A percentile compares a stretch with the other conserved stretches of the same genome.
These are phyloP conservation scores for Ochromonas danica DNA, from an alignment of 108 stramenopile genomes.

Conservation along the genomic window DNA sequence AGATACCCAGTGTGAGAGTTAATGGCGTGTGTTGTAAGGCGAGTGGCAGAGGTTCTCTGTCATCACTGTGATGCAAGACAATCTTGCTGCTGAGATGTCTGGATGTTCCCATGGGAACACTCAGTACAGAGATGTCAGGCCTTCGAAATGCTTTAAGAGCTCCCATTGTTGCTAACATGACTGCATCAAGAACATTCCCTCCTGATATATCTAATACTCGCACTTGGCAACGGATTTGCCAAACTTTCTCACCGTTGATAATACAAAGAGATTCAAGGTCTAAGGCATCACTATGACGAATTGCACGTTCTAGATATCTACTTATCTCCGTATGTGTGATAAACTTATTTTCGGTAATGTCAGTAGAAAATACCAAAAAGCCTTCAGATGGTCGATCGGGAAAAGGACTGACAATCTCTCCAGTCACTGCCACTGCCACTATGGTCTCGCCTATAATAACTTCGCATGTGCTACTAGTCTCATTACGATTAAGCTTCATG, in stretches of 20 bases:
- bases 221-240: conserved; percentile 3
- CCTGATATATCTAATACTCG: conserved; percentile 1
- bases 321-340: not conserved
- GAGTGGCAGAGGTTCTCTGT: conserved; percentile 30
- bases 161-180: not conserved
- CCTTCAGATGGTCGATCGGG: conserved; percentile 29
- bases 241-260: conserved; percentile 20
- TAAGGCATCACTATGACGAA: conserved; percentile 21
- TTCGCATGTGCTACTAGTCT: conserved; percentile 12
- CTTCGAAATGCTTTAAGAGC: conserved; percentile 31
- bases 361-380: conserved; percentile 2
- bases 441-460: not conserved
- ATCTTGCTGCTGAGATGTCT: not conserved
- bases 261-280: conserved; percentile 31
- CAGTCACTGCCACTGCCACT: not conserved
- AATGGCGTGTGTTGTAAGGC: conserved; percentile 21
- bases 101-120: not conserved
- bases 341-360: not conserved
- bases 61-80: conserved; percentile 12
- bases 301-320: not conserved
- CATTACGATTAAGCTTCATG: not conserved
- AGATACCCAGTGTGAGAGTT: conserved; percentile 17
- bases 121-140: conserved; percentile 22
- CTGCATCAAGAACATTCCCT: conserved; percentile 26
- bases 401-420: conserved; percentile 18